Evolutionary conservation across 306 rosid genomes (phyloP), one percentile per base, ranked within the genome.

Genomic region (Castanea crenata): DNA sequence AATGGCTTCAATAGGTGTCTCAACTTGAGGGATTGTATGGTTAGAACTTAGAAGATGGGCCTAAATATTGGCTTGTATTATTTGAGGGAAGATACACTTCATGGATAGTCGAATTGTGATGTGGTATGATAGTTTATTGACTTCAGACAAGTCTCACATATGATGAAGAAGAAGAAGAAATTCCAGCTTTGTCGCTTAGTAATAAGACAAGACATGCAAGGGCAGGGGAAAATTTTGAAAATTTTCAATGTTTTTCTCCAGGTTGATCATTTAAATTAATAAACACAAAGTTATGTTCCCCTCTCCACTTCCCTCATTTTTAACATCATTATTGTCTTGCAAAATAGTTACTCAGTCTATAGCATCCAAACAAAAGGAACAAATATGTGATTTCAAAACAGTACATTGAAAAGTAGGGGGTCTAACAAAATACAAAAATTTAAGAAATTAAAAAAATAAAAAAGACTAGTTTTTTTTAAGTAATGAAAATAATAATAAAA

Each of bases 281-380:
- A 74, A 29, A 52, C 41, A 55, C 23, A 18, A 57, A 4, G 44
- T 20, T 70, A 38, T 21, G 29, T 38, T 56, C 55, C 55, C 65
- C 71, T 61, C 23, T 4, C 35, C 14, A 25, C 58, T 23, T 16
- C 27, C 58, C 72, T 84, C 41, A 38, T 71, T 44, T 4, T 19
- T 41, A 67, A 23, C 51, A 35, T 35, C 72, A 76, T 51, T 71
- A 51, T 44, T 58, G 35, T 58, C 55, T 18, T 58, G 56, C 58
- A 62, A 32, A 71, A 31, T 18, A 19, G 62, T 55, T 61, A 13
- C 56, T 52, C 54, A 31, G 31, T 38, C 67, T 52, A 77, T 54
- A 69, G 74, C 72, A 78, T 71, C 54, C 46, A 71, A 78, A 31
- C 55, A 46, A 75, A 67, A 77, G 31, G 31, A 74, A 71, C 52